Base-by-base conservation (phyloP, 352 stramenopile species). In the Globisporangium recalcitrans region DNA sequence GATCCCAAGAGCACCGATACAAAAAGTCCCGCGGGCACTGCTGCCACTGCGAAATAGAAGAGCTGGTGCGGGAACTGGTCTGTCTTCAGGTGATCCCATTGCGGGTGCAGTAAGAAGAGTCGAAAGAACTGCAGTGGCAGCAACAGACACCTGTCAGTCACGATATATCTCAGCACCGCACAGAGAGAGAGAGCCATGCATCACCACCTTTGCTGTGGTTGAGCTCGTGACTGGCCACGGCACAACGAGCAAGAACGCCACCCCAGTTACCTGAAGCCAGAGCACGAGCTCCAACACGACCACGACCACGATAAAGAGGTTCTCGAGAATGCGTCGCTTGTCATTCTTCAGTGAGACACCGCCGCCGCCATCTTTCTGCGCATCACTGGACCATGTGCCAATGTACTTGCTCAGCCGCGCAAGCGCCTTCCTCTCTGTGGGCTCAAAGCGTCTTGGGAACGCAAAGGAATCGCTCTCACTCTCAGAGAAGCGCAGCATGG, bases 191-290 rank as follows among this genome's bases (percentile, higher is more conserved):
- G n/a, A n/a, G n/a, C n/a, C n/a, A 53, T 10, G 3, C 7, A 27
- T 19, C n/a, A 76, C 70, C n/a, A 76, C 70, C 55, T 82, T 61
- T 0, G 72, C 78, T 16, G 69, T 63, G 27, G 24, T 40, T 68
- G 55, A 62, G 56, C 65, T 76, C 54, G 66, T 40, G 29, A 34
- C 59, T 9, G 75, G 72, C 80, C 82, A 89, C 3, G 82, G 80
- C 0, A 89, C 72, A 14, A 68, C 60, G 5, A 79, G 81, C 6
- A 89, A 56, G 44, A 91, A 88, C 0, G 42, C 62, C 1, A 89
- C n/a, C 0, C 74, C 74, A 31, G 63, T 57, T 31, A 84, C 21
- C 53, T 91, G 82, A 1, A 86, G 14, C 63, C 79, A 79, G 24
- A 59, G 64, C 7, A 88, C 32, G 1, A 89, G 42, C 47, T 91